These are phyloP conservation scores for Golubevia pallescens DNA, from an alignment of 1,284 basidiomycete genomes.

Conservation along the genomic window DNA sequence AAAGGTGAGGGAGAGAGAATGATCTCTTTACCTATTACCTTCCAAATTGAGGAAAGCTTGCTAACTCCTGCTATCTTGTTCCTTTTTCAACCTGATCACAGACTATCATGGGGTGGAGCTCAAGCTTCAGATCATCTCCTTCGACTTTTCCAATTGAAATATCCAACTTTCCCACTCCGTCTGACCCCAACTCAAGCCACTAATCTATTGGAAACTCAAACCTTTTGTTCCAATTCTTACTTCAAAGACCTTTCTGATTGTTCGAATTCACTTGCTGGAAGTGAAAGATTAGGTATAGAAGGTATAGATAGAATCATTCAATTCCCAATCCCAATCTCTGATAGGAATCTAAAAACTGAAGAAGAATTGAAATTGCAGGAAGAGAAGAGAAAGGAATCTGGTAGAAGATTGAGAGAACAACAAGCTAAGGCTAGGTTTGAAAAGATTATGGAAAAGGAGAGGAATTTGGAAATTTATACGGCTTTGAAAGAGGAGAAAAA, in stretches of 20 bases:
- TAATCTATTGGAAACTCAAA: no score
- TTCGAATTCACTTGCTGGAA: background rate
- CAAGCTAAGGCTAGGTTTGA: constrained; percentile 85
- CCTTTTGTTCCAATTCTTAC: no score
- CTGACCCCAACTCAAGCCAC: constrained; percentile 69
- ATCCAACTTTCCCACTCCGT: constrained; percentile 79
- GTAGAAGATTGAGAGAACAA: constrained; percentile 85
- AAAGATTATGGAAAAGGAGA: constrained; percentile 21
- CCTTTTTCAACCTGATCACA: constrained; percentile 65
- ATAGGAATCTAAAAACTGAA: constrained; percentile 75
- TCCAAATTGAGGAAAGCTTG: constrained; percentile 77
- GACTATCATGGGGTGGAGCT: constrained; percentile 90
- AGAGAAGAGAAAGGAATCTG: constrained; percentile 83
- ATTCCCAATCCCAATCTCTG: constrained; percentile 67
- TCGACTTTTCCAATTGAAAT: constrained; percentile 92
- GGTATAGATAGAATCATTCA: constrained; percentile 75
- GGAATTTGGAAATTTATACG: no score
- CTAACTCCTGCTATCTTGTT: background rate
- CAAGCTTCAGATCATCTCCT: constrained; percentile 90
- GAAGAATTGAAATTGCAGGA: constrained; percentile 81
- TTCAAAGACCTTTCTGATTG: background rate
- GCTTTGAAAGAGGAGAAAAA: no score
- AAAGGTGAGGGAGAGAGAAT: constrained; percentile 19
- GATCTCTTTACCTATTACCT: no score
- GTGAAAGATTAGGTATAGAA: background rate